Percentiles rank a stretch among this genome's conserved stretches.
phyloP scores from a whole-genome alignment of 108 stramenopile species.

The Skeletonema costatum region DNA sequence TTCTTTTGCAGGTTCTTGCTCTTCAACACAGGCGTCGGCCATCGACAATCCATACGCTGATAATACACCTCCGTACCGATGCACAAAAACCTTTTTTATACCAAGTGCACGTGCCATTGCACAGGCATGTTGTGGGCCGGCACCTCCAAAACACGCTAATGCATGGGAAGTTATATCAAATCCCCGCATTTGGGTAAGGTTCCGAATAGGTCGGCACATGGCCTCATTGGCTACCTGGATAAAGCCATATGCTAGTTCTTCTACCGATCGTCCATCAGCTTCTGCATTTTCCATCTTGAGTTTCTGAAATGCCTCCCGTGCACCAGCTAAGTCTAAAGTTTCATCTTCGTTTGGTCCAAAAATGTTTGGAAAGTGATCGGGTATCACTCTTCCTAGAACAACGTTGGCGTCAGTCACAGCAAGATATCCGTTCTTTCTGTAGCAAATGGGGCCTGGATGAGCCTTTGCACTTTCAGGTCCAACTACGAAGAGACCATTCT shows the following conservation, averaged over 20 bases:
- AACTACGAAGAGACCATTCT: constrained; percentile 92
- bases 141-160: constrained; percentile 98
- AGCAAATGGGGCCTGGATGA: constrained; percentile 98
- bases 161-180: constrained; percentile 69
- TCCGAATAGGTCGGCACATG: constrained; percentile 99
- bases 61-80: constrained; percentile 94
- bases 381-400: constrained; percentile 92
- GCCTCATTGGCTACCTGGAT: constrained; percentile 98
- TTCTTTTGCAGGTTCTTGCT: constrained; percentile 91
- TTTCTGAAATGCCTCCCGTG: constrained; percentile 78
- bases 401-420: constrained; percentile 99
- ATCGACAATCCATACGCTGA: constrained; percentile 95
- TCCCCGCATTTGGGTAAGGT: constrained; percentile 95
- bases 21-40: constrained; percentile 95
- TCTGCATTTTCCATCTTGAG: constrained; percentile 70
- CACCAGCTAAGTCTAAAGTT: constrained; percentile 91
- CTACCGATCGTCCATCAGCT: constrained; percentile 62
- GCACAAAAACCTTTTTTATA: constrained; percentile 92
- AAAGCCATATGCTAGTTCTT: constrained; percentile 96
- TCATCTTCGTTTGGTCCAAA: constrained; percentile 98
- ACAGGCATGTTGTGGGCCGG: constrained; percentile 98
- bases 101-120: constrained; percentile 93
- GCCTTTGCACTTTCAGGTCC: constrained; percentile 97
- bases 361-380: constrained; percentile 93
- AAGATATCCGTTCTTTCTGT: constrained; percentile 94